Percentiles rank a stretch among this genome's conserved stretches.
Conservation (phyloP, 2,329 filamentous ascomycete genomes). For the Neodidymelliopsis sp. region DNA sequence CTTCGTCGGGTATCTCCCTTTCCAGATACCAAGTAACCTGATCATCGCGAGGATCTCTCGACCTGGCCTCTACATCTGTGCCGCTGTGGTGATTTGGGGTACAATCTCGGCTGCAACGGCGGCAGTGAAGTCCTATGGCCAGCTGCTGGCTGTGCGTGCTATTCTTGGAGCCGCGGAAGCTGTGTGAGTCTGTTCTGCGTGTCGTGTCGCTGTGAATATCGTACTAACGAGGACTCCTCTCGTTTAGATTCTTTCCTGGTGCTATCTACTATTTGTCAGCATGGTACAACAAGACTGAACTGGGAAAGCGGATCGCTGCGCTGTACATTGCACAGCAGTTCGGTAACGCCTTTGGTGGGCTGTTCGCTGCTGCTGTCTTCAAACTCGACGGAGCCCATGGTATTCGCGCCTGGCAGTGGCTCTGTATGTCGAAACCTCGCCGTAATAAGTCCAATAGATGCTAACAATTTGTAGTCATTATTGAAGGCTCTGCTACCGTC, state of each 20-base stretch:
- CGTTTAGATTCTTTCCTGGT: conserved; percentile 62
- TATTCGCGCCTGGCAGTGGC: conserved; percentile 42
- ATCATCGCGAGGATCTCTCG: conserved; percentile 28
- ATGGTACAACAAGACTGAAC: conserved; percentile 66
- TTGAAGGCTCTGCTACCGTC: conserved; percentile 28
- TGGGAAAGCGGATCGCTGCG: conserved; percentile 41
- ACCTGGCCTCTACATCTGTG: conserved; percentile 30
- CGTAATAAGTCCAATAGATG: too few relatives aligned
- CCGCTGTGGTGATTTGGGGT: conserved; percentile 29
- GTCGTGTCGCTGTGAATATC: not conserved
- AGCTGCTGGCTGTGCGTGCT: conserved; percentile 31
- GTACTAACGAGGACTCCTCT: not conserved
- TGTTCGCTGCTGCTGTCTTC: conserved; percentile 49
- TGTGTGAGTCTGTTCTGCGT: conserved; percentile 3
- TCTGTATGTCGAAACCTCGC: conserved; percentile 15
- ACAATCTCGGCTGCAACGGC: conserved; percentile 28
- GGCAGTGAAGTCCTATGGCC: conserved; percentile 24
- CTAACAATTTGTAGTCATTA: conserved; percentile 9
- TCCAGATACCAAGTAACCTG: conserved; percentile 30
- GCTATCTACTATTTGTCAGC: conserved; percentile 67
- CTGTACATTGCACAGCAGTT: conserved; percentile 48
- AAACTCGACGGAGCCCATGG: conserved; percentile 31
- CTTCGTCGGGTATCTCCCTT: conserved; percentile 55
- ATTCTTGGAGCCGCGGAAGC: conserved; percentile 37
- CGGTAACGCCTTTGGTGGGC: conserved; percentile 51